Conservation (phyloP, 2,329 filamentous ascomycete genomes). For the Bipolaris oryzae region DNA sequence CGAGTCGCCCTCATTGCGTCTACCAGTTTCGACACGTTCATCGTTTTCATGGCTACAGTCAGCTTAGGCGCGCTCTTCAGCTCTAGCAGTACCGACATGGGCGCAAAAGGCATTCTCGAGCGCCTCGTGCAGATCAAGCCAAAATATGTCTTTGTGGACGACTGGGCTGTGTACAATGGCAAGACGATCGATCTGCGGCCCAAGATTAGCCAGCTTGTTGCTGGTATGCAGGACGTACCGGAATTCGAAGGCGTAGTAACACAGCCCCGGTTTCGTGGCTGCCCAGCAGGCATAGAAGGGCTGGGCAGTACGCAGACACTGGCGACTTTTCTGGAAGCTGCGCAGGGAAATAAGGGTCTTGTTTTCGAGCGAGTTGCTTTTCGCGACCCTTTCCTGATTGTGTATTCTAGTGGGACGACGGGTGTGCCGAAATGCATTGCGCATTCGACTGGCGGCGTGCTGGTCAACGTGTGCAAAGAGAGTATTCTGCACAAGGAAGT, state of each 20-base stretch:
- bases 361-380: slow-evolving; percentile 69
- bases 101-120: slow-evolving; percentile 76
- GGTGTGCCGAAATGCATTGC: slow-evolving; percentile 86
- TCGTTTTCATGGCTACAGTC: slow-evolving; percentile 71
- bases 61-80: slow-evolving; percentile 78
- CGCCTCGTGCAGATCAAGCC: slow-evolving; percentile 76
- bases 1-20: slow-evolving; percentile 75
- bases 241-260: slow-evolving; percentile 69
- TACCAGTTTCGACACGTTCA: slow-evolving; percentile 75
- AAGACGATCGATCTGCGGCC: slow-evolving; percentile 71
- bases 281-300: slow-evolving; percentile 63
- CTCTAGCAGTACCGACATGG: slow-evolving; percentile 82
- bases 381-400: slow-evolving; percentile 76
- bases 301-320: slow-evolving; percentile 58
- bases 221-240: slow-evolving; percentile 64
- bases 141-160: slow-evolving; percentile 82
- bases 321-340: slow-evolving; percentile 50
- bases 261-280: slow-evolving; percentile 66
- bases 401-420: slow-evolving; percentile 81
- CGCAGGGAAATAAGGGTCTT: slow-evolving; percentile 48
- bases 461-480: slow-evolving; percentile 69
- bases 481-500: slow-evolving; percentile 58
- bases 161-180: slow-evolving; percentile 79
- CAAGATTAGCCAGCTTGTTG: slow-evolving; percentile 72
- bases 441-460: slow-evolving; percentile 71